Conservation (phyloP, 805 yeast species). For the Teunomyces pallodes region DNA sequence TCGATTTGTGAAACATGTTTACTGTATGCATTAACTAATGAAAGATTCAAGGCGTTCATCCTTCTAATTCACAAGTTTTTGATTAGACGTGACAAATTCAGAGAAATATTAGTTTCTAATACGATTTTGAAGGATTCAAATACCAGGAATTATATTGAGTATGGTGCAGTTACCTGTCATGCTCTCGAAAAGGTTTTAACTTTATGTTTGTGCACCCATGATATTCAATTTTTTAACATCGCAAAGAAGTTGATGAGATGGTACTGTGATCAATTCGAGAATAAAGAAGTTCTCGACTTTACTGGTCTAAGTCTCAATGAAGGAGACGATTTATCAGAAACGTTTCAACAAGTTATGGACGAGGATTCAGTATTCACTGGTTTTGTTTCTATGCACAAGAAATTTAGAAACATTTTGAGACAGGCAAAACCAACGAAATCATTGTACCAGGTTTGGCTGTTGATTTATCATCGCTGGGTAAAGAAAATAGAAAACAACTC, state of each 20-base stretch:
- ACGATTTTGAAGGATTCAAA: conserved; percentile 6
- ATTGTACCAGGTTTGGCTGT: conserved; percentile 37
- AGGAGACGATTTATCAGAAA: conserved; percentile 21
- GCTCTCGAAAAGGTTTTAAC: conserved; percentile 38
- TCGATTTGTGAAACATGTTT: conserved; percentile 36
- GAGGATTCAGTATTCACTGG: conserved; percentile 65
- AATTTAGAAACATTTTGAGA: conserved; percentile 43
- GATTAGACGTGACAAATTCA: conserved; percentile 21
- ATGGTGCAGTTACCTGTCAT: conserved; percentile 19
- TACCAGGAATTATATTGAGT: conserved; percentile 9
- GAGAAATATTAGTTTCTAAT: conserved; percentile 7
- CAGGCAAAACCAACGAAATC: conserved; percentile 38
- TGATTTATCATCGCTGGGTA: conserved; percentile 53
- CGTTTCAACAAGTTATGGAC: conserved; percentile 38
- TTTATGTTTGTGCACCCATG: conserved; percentile 42
- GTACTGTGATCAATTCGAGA: conserved; percentile 11
- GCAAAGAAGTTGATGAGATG: conserved; percentile 35
- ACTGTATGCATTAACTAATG: conserved; percentile 30
- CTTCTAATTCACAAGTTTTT: conserved; percentile 34
- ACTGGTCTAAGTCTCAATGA: not conserved
- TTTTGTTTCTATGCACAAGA: conserved; percentile 69
- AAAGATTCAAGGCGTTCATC: conserved; percentile 36
- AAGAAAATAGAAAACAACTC: conserved; percentile 23
- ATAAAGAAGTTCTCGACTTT: conserved; percentile 1
- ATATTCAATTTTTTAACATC: conserved; percentile 40